Percentiles rank a stretch among this genome's conserved stretches.
phyloP scores from a whole-genome alignment of 768 basidiomycete genomes.

The Tulasnella sp. region DNA sequence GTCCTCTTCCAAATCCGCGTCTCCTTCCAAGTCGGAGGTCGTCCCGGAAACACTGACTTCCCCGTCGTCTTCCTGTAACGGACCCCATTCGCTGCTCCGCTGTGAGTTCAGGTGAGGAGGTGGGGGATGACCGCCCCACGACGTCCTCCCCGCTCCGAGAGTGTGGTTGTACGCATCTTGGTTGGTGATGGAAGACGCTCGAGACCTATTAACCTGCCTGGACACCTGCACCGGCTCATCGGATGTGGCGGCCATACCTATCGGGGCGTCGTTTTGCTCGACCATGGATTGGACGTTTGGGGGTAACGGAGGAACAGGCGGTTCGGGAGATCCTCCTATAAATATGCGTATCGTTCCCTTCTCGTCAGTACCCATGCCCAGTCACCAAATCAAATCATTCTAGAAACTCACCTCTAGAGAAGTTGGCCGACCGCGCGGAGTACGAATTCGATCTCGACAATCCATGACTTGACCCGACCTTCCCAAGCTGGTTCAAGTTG shows the following conservation, averaged over 20 bases:
- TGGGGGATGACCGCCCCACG: conserved; percentile 5
- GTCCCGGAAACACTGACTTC: background rate
- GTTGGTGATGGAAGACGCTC: background rate
- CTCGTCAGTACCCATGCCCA: background rate
- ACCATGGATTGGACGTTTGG: background rate
- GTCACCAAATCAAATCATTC: background rate
- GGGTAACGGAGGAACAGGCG: conserved; percentile 3
- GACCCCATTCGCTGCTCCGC: conserved; percentile 7
- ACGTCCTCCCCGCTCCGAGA: background rate
- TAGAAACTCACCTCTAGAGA: background rate
- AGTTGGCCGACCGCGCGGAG: background rate
- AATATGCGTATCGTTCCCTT: background rate
- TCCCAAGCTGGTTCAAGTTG: background rate
- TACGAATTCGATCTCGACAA: conserved; percentile 4
- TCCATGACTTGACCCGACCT: background rate
- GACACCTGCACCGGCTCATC: background rate
- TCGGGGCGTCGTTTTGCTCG: background rate
- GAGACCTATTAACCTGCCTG: background rate
- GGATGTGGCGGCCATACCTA: conserved; percentile 5
- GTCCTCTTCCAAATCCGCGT: conserved; percentile 4
- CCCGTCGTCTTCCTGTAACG: background rate
- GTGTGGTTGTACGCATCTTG: background rate
- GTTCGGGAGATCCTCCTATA: conserved; percentile 3
- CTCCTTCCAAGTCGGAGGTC: background rate
- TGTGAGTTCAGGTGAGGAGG: background rate